A percentile compares a stretch with the other conserved stretches of the same genome.
These are phyloP conservation scores for Dioszegia hungarica DNA, from an alignment of 768 basidiomycete genomes.

Conservation along the genomic window DNA sequence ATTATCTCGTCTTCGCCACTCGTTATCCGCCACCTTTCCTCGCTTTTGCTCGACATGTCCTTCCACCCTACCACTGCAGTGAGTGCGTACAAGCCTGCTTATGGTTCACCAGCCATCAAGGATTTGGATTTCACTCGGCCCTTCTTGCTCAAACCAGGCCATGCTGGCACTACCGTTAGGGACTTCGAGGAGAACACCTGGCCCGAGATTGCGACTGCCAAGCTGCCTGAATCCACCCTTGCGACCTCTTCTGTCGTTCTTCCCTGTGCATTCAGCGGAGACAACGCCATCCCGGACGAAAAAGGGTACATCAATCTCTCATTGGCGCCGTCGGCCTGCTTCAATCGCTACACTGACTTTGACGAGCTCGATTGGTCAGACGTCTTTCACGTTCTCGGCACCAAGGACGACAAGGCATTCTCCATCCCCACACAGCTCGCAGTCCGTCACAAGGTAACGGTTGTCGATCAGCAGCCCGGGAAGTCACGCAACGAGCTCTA, in stretches of 20 bases:
- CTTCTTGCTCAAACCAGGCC: not conserved
- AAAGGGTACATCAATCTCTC: too few relatives aligned
- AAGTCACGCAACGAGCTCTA: too few relatives aligned
- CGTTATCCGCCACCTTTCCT: too few relatives aligned
- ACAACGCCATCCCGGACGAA: too few relatives aligned
- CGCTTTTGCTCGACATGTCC: too few relatives aligned
- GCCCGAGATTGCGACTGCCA: not conserved
- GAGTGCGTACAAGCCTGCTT: not conserved
- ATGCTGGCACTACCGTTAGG: not conserved
- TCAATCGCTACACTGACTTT: not conserved
- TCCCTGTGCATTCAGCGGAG: not conserved
- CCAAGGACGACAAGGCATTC: not conserved
- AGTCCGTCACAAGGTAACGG: too few relatives aligned
- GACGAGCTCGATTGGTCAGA: not conserved
- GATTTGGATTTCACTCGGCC: not conserved
- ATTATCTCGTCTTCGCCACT: too few relatives aligned
- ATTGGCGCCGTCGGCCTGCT: too few relatives aligned
- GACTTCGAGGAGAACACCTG: not conserved
- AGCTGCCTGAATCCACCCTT: not conserved
- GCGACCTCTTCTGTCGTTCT: not conserved
- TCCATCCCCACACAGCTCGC: not conserved
- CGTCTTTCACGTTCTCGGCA: not conserved
- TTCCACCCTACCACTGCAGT: too few relatives aligned
- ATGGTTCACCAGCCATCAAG: not conserved
- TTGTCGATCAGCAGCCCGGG: too few relatives aligned